Base-by-base conservation (phyloP, 2,329 filamentous ascomycete species). In the Fusarium camptoceras region DNA sequence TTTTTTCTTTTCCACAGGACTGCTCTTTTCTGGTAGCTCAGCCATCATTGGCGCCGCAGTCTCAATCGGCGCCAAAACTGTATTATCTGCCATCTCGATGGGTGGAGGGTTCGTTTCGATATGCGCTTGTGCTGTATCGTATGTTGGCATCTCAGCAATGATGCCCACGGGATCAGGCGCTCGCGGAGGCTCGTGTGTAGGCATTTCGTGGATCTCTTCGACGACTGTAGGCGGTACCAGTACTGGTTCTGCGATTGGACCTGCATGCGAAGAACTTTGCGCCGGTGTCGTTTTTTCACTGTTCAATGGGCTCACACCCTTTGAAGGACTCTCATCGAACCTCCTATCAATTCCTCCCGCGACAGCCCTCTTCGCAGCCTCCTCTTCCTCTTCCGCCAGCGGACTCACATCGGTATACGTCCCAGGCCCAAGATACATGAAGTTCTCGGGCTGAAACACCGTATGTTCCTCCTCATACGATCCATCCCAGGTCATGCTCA, bases 371-470 rank as follows among this genome's bases (percentile, higher is more conserved):
- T 70, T 75, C 12, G 78, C 77, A 34, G 74, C 75, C 58, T 77
- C 72, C 6, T 80, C 80, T 31, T 84, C 81, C 50, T 83, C 81
- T 27, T 82, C 80, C 1, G 68, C 77, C 28, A 83, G 54, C 1
- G 84, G 82, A 46, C 81, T 85, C n/a, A 84, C 76, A 54, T 86
- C 84, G 27, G 73, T 81, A 68, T 83, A 83, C 3, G 77, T 75
- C 3, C 82, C 83, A 0, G 85, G 83, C 0, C 85, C 85, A 18
- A 87, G 80, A 67, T 83, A 87, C 81, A 86, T 86, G 67, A 87
- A 85, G 64, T 79, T 83, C 65, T 86, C 85, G 5, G 84, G 83
- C 64, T 86, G 83, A 63, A 86, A 87, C 59, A 85, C 84, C 43
- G 78, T 71, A 30, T 64, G 64, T 31, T 54, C 73, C 3, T 78